A percentile compares a stretch with the other conserved stretches of the same genome.
Conservation (phyloP, 305 asterid genomes). For the Fraxinus nigra region DNA sequence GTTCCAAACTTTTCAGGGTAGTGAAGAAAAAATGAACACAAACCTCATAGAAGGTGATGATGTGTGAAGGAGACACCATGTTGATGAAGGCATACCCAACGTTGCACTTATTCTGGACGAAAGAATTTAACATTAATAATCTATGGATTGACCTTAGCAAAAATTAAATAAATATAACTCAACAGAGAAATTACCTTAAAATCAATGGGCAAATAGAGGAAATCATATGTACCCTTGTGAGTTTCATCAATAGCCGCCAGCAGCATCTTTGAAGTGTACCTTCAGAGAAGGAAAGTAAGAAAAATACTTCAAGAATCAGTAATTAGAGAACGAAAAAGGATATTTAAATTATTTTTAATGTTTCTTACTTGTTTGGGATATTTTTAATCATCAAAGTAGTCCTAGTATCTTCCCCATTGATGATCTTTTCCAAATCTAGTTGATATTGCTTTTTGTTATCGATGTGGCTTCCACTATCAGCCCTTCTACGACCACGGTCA, state of each 20-base stretch:
- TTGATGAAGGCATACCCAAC: conserved; percentile 97
- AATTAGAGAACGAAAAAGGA: conserved; percentile 10
- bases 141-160: background rate
- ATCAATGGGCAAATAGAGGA: conserved; percentile 92
- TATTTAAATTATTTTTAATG: background rate
- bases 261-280: conserved; percentile 97
- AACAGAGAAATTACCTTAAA: conserved; percentile 60
- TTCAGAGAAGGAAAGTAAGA: conserved; percentile 23
- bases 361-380: conserved; percentile 91
- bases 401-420: conserved; percentile 72
- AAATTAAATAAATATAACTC: conserved; percentile 11
- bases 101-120: conserved; percentile 87
- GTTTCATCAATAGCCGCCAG: conserved; percentile 87
- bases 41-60: conserved; percentile 81
- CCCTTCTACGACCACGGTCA: conserved; percentile 77
- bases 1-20: background rate
- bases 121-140: conserved; percentile 8
- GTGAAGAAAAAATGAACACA: conserved; percentile 16
- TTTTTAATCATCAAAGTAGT: conserved; percentile 92
- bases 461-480: conserved; percentile 59
- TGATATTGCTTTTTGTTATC: conserved; percentile 80
- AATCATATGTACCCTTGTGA: conserved; percentile 86
- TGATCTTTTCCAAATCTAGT: conserved; percentile 82
- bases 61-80: conserved; percentile 82
- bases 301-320: conserved; percentile 1